A percentile compares a stretch with the other conserved stretches of the same genome.
phyloP scores from a whole-genome alignment of 225 moss, liverwort and hornwort genomes.

The Physcomitrellopsis africana region DNA sequence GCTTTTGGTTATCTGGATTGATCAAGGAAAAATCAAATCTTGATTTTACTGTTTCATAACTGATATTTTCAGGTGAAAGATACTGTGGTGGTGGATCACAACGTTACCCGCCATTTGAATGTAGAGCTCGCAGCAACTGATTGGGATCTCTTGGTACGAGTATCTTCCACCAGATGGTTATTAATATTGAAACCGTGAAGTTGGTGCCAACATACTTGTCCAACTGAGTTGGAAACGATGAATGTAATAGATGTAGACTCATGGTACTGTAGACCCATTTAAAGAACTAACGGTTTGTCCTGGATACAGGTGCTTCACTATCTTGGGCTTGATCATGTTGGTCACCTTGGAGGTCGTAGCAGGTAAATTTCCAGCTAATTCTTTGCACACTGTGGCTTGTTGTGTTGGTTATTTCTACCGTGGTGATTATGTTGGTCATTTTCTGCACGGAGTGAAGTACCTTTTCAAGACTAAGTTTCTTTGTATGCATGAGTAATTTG shows the following conservation, averaged over 20 bases:
- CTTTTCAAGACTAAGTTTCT: neutral
- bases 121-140: conserved; percentile 66
- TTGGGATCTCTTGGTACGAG: conserved; percentile 83
- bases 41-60: conserved; percentile 16
- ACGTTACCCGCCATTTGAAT: conserved; percentile 83
- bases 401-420: conserved; percentile 28
- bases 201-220: no score
- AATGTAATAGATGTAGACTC: neutral
- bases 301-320: conserved; percentile 76
- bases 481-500: conserved; percentile 15
- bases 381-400: conserved; percentile 11
- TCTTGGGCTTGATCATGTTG: conserved; percentile 90
- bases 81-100: conserved; percentile 80
- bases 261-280: conserved; percentile 4
- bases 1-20: conserved; percentile 14
- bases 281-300: conserved; percentile 14
- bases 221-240: conserved; percentile 23
- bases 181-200: neutral
- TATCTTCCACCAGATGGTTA: conserved; percentile 8
- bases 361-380: conserved; percentile 43
- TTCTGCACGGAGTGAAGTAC: neutral
- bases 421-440: conserved; percentile 14
- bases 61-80: conserved; percentile 70
- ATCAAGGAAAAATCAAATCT: neutral
- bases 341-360: conserved; percentile 88